phyloP scores from a whole-genome alignment of 164 flowering plant species.

The Liriodendron chinense region DNA sequence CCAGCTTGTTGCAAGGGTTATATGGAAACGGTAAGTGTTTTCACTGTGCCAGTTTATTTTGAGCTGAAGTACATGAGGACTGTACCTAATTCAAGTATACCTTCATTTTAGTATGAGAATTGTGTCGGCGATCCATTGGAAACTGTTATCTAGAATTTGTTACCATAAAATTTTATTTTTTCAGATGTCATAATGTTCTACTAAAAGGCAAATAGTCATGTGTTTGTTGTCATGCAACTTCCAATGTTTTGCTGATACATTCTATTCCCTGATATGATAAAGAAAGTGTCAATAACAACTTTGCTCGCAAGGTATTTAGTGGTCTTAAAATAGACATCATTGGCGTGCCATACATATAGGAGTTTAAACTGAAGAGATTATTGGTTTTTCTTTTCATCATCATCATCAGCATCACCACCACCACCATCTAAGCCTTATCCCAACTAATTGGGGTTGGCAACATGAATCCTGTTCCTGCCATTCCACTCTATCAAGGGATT shows the following conservation, averaged over 20 bases:
- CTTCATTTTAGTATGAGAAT: neutral
- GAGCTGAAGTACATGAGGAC: neutral
- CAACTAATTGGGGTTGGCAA: too few relatives aligned
- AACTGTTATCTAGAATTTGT: neutral
- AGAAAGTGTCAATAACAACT: neutral
- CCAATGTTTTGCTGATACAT: neutral
- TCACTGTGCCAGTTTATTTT: neutral
- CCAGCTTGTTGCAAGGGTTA: conserved; percentile 8
- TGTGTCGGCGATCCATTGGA: neutral
- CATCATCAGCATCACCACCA: too few relatives aligned
- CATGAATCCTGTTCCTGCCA: too few relatives aligned
- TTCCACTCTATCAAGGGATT: too few relatives aligned
- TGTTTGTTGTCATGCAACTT: neutral
- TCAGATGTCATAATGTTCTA: neutral
- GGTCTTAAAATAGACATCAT: neutral
- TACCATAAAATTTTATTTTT: neutral
- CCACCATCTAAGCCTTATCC: too few relatives aligned
- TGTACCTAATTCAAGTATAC: neutral
- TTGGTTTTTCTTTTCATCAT: too few relatives aligned
- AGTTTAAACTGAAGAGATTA: neutral
- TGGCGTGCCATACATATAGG: neutral
- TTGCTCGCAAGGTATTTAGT: neutral
- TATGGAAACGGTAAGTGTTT: conserved; percentile 7
- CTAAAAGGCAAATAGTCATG: neutral
- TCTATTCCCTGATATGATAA: neutral